phyloP scores from a whole-genome alignment of 495 filamentous ascomycete species.

The Cryomyces minteri region DNA sequence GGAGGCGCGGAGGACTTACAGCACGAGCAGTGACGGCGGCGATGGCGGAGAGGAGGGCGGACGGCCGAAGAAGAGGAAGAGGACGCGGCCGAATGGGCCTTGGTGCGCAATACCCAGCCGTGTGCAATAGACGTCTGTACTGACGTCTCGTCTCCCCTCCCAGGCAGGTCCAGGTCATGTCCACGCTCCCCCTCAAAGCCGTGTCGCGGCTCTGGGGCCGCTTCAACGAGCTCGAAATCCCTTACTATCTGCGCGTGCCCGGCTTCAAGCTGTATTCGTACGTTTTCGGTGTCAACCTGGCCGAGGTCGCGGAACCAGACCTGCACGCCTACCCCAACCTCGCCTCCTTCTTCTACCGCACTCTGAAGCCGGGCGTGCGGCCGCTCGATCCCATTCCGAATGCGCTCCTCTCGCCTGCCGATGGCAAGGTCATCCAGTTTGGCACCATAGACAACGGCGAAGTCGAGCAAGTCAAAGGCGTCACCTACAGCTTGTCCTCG shows the following conservation, averaged over 20 bases:
- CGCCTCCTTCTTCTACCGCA: constrained; percentile 93
- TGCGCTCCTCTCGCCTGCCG: constrained; percentile 68
- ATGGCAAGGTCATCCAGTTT: constrained; percentile 82
- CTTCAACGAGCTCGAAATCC: constrained; percentile 87
- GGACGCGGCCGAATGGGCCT: constrained; percentile 69
- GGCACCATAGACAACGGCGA: constrained; percentile 80
- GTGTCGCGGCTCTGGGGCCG: constrained; percentile 83
- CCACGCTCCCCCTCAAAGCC: constrained; percentile 84
- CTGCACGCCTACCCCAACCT: constrained; percentile 83
- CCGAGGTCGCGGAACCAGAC: constrained; percentile 73
- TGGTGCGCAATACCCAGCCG: constrained; percentile 34
- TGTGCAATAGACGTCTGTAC: not conserved
- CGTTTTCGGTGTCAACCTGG: constrained; percentile 84
- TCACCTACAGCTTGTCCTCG: constrained; percentile 92
- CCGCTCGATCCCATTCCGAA: constrained; percentile 66
- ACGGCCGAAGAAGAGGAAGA: constrained; percentile 40
- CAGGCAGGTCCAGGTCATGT: constrained; percentile 92
- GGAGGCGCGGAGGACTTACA: constrained; percentile 16
- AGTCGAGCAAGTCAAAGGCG: constrained; percentile 98
- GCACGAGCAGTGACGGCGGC: constrained; percentile 3
- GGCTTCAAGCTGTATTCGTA: constrained; percentile 92
- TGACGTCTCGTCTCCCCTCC: not conserved
- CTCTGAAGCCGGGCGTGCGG: constrained; percentile 74
- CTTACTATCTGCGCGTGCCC: constrained; percentile 74
- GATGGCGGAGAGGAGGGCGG: constrained; percentile 12